These are phyloP conservation scores for Neurospora discreta DNA, from an alignment of 495 filamentous ascomycete species.

Conservation along the genomic window DNA sequence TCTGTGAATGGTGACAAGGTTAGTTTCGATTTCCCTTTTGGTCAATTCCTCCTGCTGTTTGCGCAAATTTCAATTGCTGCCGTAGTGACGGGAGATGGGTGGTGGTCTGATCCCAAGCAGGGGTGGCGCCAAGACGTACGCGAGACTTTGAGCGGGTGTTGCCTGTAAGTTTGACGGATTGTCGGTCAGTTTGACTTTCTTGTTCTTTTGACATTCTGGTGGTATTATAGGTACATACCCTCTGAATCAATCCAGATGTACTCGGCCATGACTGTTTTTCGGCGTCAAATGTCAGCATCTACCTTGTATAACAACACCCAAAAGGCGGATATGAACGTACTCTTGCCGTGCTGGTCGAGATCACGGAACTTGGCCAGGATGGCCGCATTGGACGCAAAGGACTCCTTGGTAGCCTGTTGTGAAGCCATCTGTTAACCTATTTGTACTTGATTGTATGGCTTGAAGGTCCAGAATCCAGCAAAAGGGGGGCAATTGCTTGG, in stretches of 20 bases:
- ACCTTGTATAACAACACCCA: too few species aligned
- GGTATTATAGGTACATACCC: constrained; percentile 22
- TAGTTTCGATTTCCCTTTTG: constrained; percentile 2
- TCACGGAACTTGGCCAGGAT: neutral
- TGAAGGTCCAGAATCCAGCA: neutral
- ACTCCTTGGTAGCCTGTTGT: neutral
- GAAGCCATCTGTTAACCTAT: neutral
- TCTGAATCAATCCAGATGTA: constrained; percentile 87
- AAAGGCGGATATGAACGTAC: neutral
- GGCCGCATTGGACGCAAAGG: neutral
- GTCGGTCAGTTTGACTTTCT: neutral
- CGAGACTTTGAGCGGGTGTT: constrained; percentile 78
- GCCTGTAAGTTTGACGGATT: neutral
- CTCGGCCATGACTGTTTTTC: constrained; percentile 47
- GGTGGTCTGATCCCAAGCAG: constrained; percentile 8
- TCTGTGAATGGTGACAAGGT: neutral
- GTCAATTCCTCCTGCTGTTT: neutral
- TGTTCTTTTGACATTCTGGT: neutral
- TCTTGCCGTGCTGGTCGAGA: neutral
- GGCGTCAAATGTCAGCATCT: neutral
- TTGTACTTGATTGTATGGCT: neutral
- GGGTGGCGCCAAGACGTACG: constrained; percentile 44
- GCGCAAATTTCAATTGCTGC: neutral
- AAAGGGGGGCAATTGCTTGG: too few species aligned
- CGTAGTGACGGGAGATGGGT: constrained; percentile 3